Base-by-base conservation (phyloP, 257 asterid species). In the Rhazya stricta region DNA sequence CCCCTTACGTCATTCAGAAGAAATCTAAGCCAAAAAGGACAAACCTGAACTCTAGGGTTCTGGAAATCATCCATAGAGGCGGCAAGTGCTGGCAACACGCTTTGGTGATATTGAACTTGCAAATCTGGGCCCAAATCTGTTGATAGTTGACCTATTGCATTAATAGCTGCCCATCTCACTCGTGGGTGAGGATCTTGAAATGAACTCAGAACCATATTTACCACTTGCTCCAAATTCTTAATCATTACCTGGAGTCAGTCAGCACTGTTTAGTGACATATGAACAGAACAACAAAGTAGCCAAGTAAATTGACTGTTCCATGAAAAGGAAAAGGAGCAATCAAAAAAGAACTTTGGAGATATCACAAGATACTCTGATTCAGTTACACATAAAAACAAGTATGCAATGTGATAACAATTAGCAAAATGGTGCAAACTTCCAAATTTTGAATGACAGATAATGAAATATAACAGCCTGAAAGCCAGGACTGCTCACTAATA, bases 121-220 rank as follows among this genome's bases (percentile, higher is more conserved):
- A 95, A 84, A 76, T 95, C 99, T 50, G 99, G 99, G 58, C 99
- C 99, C 86, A 95, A 86, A 80, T 92, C 99, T 67, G 99, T 95
- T 65, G 99, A 95, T 27, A 95, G 82, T 85, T 95, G 99, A 75
- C 99, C 99, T 78, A 95, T 86, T 56, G 99, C 99, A 86, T 95
- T 95, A 66, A 95, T 92, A 60, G 99, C 99, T 27, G 98, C 97
- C 99, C 98, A 95, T 72, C 97, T 86, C 76, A 85, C 99, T 39
- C 99, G 96, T n/a, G 99, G 96, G 74, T 92, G 99, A 71, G 91
- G 97, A 81, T 91, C 92, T 86, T 92, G 98, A 83, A 95, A 91
- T 62, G 98, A 91, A 82, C 86, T 91, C 86, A 95, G 81, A 77
- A 95, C 97, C 99, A 95, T 95, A 81, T 77, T 87, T 71, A 95